Percentiles rank a stretch among this genome's conserved stretches.
These are phyloP conservation scores for Chalciporus chontae DNA, from an alignment of 768 basidiomycete species.

Conservation along the genomic window DNA sequence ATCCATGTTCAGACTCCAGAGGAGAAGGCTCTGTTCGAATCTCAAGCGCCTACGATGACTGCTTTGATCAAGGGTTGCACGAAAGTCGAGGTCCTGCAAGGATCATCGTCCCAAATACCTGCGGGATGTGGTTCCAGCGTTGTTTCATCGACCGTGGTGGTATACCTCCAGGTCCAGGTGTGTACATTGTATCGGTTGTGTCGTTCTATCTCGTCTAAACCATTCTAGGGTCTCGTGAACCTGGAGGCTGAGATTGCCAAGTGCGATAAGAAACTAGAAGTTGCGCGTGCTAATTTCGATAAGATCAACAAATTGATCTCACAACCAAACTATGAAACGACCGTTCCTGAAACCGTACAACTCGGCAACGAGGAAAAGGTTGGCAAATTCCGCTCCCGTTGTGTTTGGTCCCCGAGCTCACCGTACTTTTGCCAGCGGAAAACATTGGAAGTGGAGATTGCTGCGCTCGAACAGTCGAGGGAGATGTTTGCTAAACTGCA, in stretches of 20 bases:
- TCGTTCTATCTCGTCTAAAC: background rate
- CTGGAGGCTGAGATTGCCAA: constrained; percentile 84
- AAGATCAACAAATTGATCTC: constrained; percentile 74
- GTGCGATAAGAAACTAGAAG: constrained; percentile 83
- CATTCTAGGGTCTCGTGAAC: constrained; percentile 79
- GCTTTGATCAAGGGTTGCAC: constrained; percentile 89
- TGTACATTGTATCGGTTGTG: constrained; percentile 15
- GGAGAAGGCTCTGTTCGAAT: constrained; percentile 64
- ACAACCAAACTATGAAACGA: constrained; percentile 73
- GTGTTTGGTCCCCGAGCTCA: background rate
- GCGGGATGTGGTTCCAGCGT: constrained; percentile 84
- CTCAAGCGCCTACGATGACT: constrained; percentile 71
- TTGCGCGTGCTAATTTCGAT: constrained; percentile 63
- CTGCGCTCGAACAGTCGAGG: constrained; percentile 65
- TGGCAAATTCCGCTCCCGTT: constrained; percentile 13
- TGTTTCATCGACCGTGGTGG: constrained; percentile 68
- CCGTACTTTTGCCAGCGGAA: constrained; percentile 47
- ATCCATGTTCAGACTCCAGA: constrained; percentile 63
- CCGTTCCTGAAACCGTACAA: constrained; percentile 77
- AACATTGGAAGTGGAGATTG: constrained; percentile 76
- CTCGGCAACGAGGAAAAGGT: constrained; percentile 81
- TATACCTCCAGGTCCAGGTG: constrained; percentile 86
- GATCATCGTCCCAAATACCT: constrained; percentile 62
- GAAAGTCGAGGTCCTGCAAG: constrained; percentile 62
- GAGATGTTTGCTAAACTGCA: constrained; percentile 74